A percentile compares a stretch with the other conserved stretches of the same genome.
Evolutionary conservation across 345 rosid species (phyloP).

Genomic region (Populus davidiana): DNA sequence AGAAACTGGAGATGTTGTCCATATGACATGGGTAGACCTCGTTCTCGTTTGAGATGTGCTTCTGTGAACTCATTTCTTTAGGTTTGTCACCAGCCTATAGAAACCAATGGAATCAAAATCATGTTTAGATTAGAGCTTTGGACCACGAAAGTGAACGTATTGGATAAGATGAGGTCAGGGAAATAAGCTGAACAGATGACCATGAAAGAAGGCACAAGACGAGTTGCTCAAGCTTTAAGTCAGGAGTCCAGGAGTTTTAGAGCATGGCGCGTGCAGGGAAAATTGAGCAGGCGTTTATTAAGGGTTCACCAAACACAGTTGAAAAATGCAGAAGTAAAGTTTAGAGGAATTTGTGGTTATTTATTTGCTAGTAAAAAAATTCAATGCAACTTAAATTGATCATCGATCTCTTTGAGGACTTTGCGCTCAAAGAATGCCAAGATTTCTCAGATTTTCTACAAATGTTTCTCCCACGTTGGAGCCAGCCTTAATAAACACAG

Average conservation of each 20-base stretch:
- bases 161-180: neutral
- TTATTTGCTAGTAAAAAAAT: neutral
- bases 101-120: too few relatives aligned
- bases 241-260: neutral
- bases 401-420: neutral
- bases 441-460: slow-evolving; percentile 40
- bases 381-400: neutral
- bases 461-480: slow-evolving; percentile 52
- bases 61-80: neutral
- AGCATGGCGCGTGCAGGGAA: neutral
- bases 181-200: neutral
- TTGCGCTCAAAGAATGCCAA: slow-evolving; percentile 28
- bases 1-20: neutral
- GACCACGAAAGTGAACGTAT: neutral
- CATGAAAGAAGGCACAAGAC: neutral
- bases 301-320: neutral
- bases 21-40: neutral
- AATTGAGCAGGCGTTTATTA: neutral
- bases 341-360: neutral
- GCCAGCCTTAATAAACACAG: slow-evolving; percentile 58
- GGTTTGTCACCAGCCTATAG: neutral
- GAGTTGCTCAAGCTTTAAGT: neutral
- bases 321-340: neutral
- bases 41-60: neutral
- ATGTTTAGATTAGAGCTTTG: neutral